A percentile compares a stretch with the other conserved stretches of the same genome.
These are phyloP conservation scores for Cercophora scortea DNA, from an alignment of 495 filamentous ascomycete species.

Conservation along the genomic window DNA sequence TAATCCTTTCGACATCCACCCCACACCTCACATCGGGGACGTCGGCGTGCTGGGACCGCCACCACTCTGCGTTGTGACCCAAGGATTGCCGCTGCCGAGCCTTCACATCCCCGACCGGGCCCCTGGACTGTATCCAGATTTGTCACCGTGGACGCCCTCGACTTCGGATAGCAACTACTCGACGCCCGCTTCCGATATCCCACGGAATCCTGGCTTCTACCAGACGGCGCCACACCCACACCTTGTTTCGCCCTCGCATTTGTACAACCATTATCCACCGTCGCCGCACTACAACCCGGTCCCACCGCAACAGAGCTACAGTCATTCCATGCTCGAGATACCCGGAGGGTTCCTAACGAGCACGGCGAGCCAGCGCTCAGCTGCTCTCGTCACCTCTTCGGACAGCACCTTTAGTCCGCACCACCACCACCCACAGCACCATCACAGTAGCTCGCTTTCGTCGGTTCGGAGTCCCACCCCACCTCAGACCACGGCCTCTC, in stretches of 20 bases:
- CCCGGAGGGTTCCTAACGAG: conserved; percentile 13
- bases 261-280: background rate
- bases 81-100: conserved; percentile 2
- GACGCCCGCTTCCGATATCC: conserved; percentile 34
- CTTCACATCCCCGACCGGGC: conserved; percentile 14
- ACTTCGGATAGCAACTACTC: conserved; percentile 42
- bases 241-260: conserved; percentile 7
- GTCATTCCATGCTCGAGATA: conserved; percentile 11
- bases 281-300: conserved; percentile 4
- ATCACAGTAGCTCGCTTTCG: conserved; percentile 13
- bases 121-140: conserved; percentile 21
- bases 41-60: background rate
- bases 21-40: conserved; percentile 12
- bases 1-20: background rate
- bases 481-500: conserved; percentile 32
- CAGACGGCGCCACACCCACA: conserved; percentile 5
- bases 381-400: background rate
- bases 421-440: conserved; percentile 7
- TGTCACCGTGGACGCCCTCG: conserved; percentile 41
- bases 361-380: conserved; percentile 9
- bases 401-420: conserved; percentile 8
- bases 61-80: conserved; percentile 13
- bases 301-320: conserved; percentile 7
- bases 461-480: conserved; percentile 37
- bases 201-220: conserved; percentile 5